phyloP scores from a whole-genome alignment of 2,329 filamentous ascomycete genomes.

The Stemphylium vesicarium region DNA sequence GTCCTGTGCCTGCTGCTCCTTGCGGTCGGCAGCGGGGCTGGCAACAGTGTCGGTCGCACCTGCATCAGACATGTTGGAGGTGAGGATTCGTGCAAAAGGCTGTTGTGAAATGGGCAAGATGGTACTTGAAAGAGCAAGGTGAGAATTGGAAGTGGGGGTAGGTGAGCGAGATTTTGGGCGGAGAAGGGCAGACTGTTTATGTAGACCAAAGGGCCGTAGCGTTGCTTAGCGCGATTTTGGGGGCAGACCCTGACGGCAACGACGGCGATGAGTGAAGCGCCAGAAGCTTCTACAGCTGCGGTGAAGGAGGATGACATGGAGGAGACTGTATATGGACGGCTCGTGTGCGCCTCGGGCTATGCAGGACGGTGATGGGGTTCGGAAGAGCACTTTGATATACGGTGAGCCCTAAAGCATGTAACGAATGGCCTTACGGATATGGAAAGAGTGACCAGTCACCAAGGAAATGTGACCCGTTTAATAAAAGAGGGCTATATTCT shows the following conservation, averaged over 20 bases:
- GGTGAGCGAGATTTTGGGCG: neutral
- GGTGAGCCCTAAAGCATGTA: neutral
- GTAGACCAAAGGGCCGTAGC: constrained; percentile 11
- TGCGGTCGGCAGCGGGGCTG: constrained; percentile 27
- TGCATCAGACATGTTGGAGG: constrained; percentile 30
- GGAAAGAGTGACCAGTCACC: too few relatives aligned
- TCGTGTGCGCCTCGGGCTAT: neutral
- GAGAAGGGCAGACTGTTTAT: constrained; percentile 13
- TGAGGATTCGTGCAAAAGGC: neutral
- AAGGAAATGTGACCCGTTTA: too few relatives aligned
- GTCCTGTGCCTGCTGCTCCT: constrained; percentile 33
- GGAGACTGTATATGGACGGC: neutral
- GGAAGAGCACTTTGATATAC: neutral
- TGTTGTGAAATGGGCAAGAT: neutral
- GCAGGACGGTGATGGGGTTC: neutral
- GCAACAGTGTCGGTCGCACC: constrained; percentile 14
- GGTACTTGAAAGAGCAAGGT: neutral
- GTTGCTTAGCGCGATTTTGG: constrained; percentile 4
- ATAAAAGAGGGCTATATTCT: too few relatives aligned
- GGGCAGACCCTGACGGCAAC: constrained; percentile 3
- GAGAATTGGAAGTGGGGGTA: neutral
- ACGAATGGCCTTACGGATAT: too few relatives aligned
- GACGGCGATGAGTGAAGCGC: neutral
- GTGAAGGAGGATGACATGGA: constrained; percentile 10
- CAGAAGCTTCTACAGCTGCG: constrained; percentile 4